Evolutionary conservation across 2,329 filamentous ascomycete genomes (phyloP).

Genomic region (Colletotrichum caudatum): DNA sequence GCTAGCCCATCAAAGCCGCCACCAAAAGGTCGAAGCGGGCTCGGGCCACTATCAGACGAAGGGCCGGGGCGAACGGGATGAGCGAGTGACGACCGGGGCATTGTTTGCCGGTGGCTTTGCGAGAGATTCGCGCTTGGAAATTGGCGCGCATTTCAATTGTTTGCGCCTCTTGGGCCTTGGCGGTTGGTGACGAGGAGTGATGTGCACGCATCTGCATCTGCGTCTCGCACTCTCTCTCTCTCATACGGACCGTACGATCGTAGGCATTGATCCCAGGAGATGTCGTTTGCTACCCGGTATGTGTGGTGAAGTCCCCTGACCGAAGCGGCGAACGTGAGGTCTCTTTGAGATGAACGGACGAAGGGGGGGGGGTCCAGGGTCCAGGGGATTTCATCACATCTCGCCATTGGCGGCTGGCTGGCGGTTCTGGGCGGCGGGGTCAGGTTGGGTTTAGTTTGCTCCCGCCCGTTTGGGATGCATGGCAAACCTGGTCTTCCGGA

Average conservation of each 20-base stretch:
- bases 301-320: background rate
- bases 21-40: background rate
- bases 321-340: background rate
- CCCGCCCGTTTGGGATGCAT: conserved; percentile 28
- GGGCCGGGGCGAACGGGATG: conserved; percentile 25
- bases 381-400: conserved; percentile 24
- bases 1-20: background rate
- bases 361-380: conserved; percentile 16
- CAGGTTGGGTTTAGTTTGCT: conserved; percentile 2
- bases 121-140: background rate
- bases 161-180: conserved; percentile 35
- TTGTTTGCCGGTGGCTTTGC: conserved; percentile 21
- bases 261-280: background rate
- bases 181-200: conserved; percentile 34
- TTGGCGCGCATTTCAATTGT: conserved; percentile 2
- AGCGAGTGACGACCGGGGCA: background rate
- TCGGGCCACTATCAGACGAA: background rate
- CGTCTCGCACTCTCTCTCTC: background rate
- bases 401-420: conserved; percentile 32
- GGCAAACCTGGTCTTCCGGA: conserved; percentile 24
- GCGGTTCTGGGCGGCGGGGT: conserved; percentile 27
- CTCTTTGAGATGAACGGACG: background rate
- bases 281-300: background rate
- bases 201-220: conserved; percentile 23
- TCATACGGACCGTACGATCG: conserved; percentile 14